These are phyloP conservation scores for Cornus suecica DNA, from an alignment of 148 eudicot species.

Conservation along the genomic window DNA sequence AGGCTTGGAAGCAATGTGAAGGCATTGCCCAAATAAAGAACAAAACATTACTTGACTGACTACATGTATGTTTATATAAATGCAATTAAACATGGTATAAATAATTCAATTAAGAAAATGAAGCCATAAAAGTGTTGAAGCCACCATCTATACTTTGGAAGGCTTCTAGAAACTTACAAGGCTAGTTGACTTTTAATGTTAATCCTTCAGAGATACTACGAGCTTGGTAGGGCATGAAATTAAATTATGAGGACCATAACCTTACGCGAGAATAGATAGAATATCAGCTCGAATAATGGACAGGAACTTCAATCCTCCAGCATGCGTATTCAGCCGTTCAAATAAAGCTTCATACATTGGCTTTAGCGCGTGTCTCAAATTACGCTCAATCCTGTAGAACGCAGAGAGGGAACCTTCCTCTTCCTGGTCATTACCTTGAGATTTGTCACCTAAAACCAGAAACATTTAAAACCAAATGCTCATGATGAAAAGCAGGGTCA, in stretches of 20 bases:
- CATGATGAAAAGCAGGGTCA: background rate
- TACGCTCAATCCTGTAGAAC: constrained; percentile 78
- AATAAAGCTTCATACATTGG: constrained; percentile 83
- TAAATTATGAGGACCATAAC: constrained; percentile 17
- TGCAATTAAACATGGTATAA: too few species aligned
- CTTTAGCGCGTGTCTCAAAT: constrained; percentile 80
- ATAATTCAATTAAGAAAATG: too few species aligned
- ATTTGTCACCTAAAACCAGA: constrained; percentile 37
- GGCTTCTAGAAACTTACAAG: too few species aligned
- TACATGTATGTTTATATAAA: too few species aligned
- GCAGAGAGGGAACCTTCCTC: constrained; percentile 62
- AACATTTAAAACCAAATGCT: constrained; percentile 1
- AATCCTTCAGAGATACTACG: too few species aligned
- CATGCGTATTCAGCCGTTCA: constrained; percentile 85
- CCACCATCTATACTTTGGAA: too few species aligned
- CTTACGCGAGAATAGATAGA: constrained; percentile 77
- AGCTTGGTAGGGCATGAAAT: background rate
- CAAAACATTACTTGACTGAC: too few species aligned
- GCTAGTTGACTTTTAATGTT: too few species aligned
- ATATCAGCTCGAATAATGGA: constrained; percentile 73
- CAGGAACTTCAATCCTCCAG: constrained; percentile 91
- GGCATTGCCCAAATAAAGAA: too few species aligned
- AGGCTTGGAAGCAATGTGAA: too few species aligned
- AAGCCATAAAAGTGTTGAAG: too few species aligned
- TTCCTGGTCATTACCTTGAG: constrained; percentile 40